Evolutionary conservation across 139 green algal genomes (phyloP), one percentile per base, ranked within the genome.

Genomic region (Yamagishiella unicocca): DNA sequence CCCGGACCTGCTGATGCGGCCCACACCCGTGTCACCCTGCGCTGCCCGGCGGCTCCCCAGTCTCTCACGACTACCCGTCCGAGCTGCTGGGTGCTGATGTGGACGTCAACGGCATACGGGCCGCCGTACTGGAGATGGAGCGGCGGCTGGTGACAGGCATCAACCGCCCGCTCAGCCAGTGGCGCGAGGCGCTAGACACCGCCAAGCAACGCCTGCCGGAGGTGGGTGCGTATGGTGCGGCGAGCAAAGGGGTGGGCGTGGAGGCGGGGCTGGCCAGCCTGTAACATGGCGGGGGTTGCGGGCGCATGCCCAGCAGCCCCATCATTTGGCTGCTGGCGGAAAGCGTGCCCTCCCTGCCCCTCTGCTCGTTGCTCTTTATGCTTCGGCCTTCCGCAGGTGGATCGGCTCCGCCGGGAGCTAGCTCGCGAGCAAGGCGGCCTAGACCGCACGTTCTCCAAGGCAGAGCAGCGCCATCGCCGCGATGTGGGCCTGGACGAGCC

Each of bases 141-240:
- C 50, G 77, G 88, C 64, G 87, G 61, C 75, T 91, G 46, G 77
- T 77, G 9, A 43, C 24, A 6, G 58, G 73, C 55, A 54, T 89
- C 14, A 53, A 31, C 53, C 82, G 82, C 4, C 88, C 88, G 10
- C 82, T 91, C 29, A 24, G 38, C 3, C 82, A 89, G 62, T 91
- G 88, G 88, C 58, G 58, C 0, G 75, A 91, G 64, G 88, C 88
- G 14, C 88, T 91, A 53, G 88, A 77, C 31, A 82, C 81, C 53
- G 88, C 85, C 33, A 37, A 55, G 70, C 79, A 85, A 46, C 61
- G 79, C 8, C 79, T 85, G 58, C 79, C 79, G 5, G 80, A 77
- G 80, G 80, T 84, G 54, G 25, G 76, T 24, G 7, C 12, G 40
- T 1, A 5, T n/a, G 67, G 67, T 10, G 5, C 7, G 67, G 14